Conservation (phyloP, 768 basidiomycete species). For the Suillus tomentosus region DNA sequence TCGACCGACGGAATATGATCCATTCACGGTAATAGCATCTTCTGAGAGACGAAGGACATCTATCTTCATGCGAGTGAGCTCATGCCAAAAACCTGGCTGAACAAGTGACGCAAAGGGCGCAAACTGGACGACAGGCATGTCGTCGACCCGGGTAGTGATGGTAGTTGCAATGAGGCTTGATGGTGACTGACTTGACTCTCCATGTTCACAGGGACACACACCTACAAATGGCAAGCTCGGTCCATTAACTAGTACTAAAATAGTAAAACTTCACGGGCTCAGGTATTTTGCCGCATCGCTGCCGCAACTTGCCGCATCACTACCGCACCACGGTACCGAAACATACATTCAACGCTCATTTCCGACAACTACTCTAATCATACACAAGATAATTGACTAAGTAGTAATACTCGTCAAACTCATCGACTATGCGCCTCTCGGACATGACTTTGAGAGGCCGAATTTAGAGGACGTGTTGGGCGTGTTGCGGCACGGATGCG, state of each 20-base stretch:
- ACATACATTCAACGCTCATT: too few relatives aligned
- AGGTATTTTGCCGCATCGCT: too few relatives aligned
- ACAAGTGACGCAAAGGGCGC: conserved; percentile 85
- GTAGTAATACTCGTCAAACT: too few relatives aligned
- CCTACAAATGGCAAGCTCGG: conserved; percentile 6
- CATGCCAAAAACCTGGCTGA: conserved; percentile 92
- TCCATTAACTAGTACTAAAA: neutral
- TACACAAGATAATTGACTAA: too few relatives aligned
- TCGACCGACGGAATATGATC: conserved; percentile 70
- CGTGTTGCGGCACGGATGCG: too few relatives aligned
- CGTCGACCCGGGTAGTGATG: conserved; percentile 10
- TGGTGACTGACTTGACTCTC: conserved; percentile 2
- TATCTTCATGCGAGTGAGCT: conserved; percentile 86
- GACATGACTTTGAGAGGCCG: too few relatives aligned
- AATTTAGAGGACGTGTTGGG: too few relatives aligned
- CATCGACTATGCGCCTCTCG: too few relatives aligned
- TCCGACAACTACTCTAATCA: too few relatives aligned
- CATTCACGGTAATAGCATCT: conserved; percentile 61
- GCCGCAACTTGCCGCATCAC: too few relatives aligned
- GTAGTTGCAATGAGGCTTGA: conserved; percentile 7
- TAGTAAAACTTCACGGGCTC: neutral
- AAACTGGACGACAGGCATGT: conserved; percentile 78
- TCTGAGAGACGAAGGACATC: conserved; percentile 86
- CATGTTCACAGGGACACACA: conserved; percentile 1
- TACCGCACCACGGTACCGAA: too few relatives aligned